Evolutionary conservation across 2,329 filamentous ascomycete genomes (phyloP).

Genomic region (Seiridium cupressi): DNA sequence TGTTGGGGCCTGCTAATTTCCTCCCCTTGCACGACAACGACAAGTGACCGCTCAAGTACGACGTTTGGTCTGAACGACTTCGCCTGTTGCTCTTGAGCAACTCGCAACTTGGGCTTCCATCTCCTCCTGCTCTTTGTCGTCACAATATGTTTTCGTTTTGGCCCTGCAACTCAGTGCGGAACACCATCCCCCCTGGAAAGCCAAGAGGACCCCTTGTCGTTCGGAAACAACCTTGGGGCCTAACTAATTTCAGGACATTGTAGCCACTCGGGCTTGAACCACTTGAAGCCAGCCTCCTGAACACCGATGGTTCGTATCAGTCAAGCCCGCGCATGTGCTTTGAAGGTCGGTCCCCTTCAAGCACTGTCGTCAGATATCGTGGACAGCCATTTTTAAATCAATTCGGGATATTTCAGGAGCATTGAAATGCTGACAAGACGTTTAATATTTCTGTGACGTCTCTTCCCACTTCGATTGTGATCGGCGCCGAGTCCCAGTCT

Average conservation of each 20-base stretch:
- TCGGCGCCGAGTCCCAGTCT: background rate
- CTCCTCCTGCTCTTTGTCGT: too few species aligned
- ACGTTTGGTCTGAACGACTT: background rate
- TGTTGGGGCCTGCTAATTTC: background rate
- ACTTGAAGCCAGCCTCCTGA: too few species aligned
- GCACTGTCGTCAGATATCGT: background rate
- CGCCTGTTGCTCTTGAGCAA: background rate
- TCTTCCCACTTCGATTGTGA: background rate
- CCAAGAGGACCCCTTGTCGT: too few species aligned
- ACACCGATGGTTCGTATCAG: too few species aligned
- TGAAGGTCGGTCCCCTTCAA: background rate
- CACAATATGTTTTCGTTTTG: too few species aligned
- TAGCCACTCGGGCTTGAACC: too few species aligned
- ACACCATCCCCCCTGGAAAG: too few species aligned
- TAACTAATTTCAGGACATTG: too few species aligned
- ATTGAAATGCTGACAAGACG: background rate
- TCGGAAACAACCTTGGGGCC: too few species aligned
- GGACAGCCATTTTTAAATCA: background rate
- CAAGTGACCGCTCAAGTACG: background rate
- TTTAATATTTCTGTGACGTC: background rate
- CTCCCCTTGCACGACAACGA: background rate
- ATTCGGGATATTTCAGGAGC: background rate
- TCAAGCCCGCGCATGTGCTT: too few species aligned
- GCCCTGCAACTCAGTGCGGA: too few species aligned
- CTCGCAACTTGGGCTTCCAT: background rate